These are phyloP conservation scores for Gymnopilus junonius DNA, from an alignment of 768 basidiomycete species.

Conservation along the genomic window DNA sequence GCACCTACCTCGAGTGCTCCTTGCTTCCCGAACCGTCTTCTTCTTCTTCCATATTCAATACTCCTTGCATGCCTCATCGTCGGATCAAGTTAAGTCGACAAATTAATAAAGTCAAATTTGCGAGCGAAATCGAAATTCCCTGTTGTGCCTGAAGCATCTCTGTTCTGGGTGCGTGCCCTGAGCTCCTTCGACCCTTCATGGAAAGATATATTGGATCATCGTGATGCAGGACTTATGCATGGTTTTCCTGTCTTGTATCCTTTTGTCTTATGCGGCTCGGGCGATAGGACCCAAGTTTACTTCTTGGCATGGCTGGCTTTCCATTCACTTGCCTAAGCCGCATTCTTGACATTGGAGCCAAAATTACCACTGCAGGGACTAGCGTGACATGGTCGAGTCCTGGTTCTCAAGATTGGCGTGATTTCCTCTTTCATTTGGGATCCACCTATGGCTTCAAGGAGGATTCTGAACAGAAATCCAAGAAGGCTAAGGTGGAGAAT, in stretches of 20 bases:
- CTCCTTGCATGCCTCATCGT: not conserved
- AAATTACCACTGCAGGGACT: not conserved
- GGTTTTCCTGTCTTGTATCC: not conserved
- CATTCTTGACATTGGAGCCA: too few species aligned
- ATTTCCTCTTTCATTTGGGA: not conserved
- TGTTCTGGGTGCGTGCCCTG: not conserved
- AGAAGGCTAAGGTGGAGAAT: not conserved
- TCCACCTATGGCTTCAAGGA: not conserved
- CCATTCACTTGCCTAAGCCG: not conserved
- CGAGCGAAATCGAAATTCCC: not conserved
- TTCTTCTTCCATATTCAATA: not conserved
- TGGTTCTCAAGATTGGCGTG: conserved; percentile 6
- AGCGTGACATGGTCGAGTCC: not conserved
- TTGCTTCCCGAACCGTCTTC: too few species aligned
- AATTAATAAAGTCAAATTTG: not conserved
- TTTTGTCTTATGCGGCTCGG: not conserved
- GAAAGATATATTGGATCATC: not conserved
- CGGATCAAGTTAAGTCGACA: too few species aligned
- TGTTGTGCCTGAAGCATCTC: not conserved
- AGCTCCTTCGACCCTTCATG: not conserved
- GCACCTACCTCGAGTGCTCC: too few species aligned
- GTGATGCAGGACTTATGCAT: not conserved
- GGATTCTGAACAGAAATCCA: not conserved
- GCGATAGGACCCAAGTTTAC: not conserved
- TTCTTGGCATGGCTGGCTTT: not conserved